These are phyloP conservation scores for Cercospora beticola DNA, from an alignment of 2,329 filamentous ascomycete genomes.

Conservation along the genomic window DNA sequence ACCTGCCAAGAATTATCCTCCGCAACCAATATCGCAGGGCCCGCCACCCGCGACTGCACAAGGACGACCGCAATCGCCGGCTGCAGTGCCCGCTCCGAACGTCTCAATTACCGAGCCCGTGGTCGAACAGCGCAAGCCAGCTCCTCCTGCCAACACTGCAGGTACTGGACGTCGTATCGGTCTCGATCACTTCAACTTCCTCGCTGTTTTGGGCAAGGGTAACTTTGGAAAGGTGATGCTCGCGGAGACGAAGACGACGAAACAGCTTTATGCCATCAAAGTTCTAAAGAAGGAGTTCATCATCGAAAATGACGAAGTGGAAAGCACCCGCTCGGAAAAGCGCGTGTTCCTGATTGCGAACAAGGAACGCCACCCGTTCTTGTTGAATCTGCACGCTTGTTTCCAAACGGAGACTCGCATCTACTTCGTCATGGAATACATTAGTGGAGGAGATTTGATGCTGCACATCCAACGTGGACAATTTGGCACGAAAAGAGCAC, in stretches of 20 bases:
- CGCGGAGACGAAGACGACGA: slow-evolving; percentile 89
- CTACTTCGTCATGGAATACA: slow-evolving; percentile 99
- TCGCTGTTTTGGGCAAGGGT: slow-evolving; percentile 95
- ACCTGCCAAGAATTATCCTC: slow-evolving; percentile 56
- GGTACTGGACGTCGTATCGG: slow-evolving; percentile 84
- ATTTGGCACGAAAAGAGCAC: slow-evolving; percentile 91
- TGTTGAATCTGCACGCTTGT: slow-evolving; percentile 92
- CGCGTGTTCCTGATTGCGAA: slow-evolving; percentile 96
- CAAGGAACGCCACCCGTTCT: slow-evolving; percentile 92
- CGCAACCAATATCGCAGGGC: slow-evolving; percentile 49
- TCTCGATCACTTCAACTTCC: slow-evolving; percentile 97
- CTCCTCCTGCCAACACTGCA: slow-evolving; percentile 66
- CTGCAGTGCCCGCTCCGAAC: slow-evolving; percentile 33
- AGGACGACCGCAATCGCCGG: slow-evolving; percentile 40
- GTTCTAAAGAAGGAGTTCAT: slow-evolving; percentile 99
- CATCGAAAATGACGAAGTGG: slow-evolving; percentile 98
- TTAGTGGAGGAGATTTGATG: slow-evolving; percentile 98
- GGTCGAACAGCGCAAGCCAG: slow-evolving; percentile 53
- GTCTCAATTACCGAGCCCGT: slow-evolving; percentile 32
- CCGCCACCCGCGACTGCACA: slow-evolving; percentile 43
- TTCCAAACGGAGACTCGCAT: slow-evolving; percentile 98
- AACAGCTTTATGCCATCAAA: slow-evolving; percentile 96
- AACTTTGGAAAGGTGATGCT: slow-evolving; percentile 99
- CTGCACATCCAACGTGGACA: slow-evolving; percentile 96
- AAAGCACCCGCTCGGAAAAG: slow-evolving; percentile 97